Percentiles rank a stretch among this genome's conserved stretches.
These are phyloP conservation scores for Venturia nashicola DNA, from an alignment of 2,329 filamentous ascomycete genomes.

Conservation along the genomic window DNA sequence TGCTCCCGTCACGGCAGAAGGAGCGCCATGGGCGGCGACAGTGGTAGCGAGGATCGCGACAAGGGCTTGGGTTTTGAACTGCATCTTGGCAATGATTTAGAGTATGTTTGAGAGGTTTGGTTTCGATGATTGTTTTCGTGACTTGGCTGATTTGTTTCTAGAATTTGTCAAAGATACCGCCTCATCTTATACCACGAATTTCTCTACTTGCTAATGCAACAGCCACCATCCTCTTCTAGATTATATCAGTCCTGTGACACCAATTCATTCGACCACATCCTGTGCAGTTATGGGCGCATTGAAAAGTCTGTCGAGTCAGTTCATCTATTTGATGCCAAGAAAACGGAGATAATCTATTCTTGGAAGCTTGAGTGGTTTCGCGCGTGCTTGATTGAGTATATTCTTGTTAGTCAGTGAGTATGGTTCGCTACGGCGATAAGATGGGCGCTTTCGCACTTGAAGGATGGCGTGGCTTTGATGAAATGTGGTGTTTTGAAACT, in stretches of 20 bases:
- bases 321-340: slow-evolving; percentile 1
- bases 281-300: not conserved
- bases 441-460: not conserved
- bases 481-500: not conserved
- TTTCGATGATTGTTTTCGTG: not conserved
- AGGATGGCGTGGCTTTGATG: not conserved
- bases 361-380: not conserved
- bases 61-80: not conserved
- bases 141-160: not conserved
- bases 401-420: not conserved
- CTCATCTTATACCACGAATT: not conserved
- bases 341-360: not conserved
- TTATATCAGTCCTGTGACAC: not conserved
- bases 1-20: not conserved
- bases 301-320: not conserved
- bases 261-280: not conserved
- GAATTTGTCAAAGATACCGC: not conserved
- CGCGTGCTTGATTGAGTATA: not conserved
- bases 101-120: not conserved
- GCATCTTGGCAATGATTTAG: not conserved
- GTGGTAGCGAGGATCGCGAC: not conserved
- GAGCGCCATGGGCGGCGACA: not conserved
- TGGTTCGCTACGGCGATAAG: not conserved
- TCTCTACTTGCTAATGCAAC: not conserved
- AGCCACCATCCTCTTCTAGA: not conserved